Evolutionary conservation across 2,329 filamentous ascomycete genomes (phyloP), one percentile per base, ranked within the genome.

Genomic region (Colletotrichum incanum): DNA sequence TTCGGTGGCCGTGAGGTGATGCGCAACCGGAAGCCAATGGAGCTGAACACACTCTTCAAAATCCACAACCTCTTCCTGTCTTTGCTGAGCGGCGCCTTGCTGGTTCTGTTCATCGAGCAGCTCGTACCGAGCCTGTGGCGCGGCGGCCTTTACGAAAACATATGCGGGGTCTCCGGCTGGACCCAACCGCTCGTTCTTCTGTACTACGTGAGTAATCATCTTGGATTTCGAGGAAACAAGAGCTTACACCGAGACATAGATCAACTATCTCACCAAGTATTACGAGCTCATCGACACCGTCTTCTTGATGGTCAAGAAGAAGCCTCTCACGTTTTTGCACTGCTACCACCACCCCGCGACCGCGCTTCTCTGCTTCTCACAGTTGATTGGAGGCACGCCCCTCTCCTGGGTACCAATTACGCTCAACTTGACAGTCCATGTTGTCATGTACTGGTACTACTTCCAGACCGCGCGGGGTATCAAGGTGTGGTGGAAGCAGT

Each of bases 361-460:
- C 62, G 94, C 94, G 75, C 90, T 96, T 74, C 92, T 97, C 77
- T 96, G 94, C 91, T 97, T 95, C 87, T 95, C 93, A 63, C 94
- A 96, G 85, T 90, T 97, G 72, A 91, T 96, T 77, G 94, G 94
- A 75, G 88, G 92, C 81, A 97, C 94, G 31, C 88, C 94, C 28
- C 93, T 97, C 60, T 95, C 93, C 74, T 97, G 94, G 94, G 92
- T 95, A 60, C 90, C 91, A 68, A 97, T 97, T 80, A 91, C 90
- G 49, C 89, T 97, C 76, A 97, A 97, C 87, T 84, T 97, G 80
- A 89, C 89, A 73, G 94, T 97, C 65, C 94, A 97, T 84, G 94
- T 97, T 67, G 92, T 96, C 80, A 97, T 97, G 94, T 97, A 97
- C 91, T 96, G 94, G 94, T 97, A 97, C 89, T 97, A 97, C 89